Conservation (phyloP, 2,329 filamentous ascomycete genomes). For the Neurospora sp. region DNA sequence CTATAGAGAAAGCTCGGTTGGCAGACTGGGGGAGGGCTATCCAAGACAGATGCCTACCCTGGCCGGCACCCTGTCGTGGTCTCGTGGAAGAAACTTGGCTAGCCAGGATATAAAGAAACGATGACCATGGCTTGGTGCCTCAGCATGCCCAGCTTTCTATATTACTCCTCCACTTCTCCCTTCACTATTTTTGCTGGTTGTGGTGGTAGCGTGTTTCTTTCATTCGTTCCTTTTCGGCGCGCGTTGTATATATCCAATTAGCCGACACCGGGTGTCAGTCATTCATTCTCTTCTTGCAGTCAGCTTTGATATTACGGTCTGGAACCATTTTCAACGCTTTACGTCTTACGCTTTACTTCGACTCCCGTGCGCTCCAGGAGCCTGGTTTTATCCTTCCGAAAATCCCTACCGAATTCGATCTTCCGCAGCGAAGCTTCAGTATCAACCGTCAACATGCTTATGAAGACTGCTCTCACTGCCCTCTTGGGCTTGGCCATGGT, state of each 20-base stretch:
- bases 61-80: conserved; percentile 5
- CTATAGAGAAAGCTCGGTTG: conserved; percentile 15
- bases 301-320: conserved; percentile 33
- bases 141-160: conserved; percentile 20
- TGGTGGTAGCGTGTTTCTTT: conserved; percentile 39
- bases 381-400: conserved; percentile 12
- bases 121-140: conserved; percentile 26
- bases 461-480: conserved; percentile 39
- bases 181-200: conserved; percentile 25
- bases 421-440: conserved; percentile 4
- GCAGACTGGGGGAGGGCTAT: not conserved
- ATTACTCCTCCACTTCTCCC: conserved; percentile 19
- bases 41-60: conserved; percentile 2
- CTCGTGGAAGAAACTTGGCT: conserved; percentile 17
- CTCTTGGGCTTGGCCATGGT: conserved; percentile 37
- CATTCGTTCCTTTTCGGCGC: conserved; percentile 34
- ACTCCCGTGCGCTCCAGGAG: conserved; percentile 19
- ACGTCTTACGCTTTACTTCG: conserved; percentile 12
- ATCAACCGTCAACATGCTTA: conserved; percentile 35
- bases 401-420: conserved; percentile 11
- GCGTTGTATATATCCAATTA: conserved; percentile 20
- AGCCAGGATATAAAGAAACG: conserved; percentile 28
- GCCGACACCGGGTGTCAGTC: conserved; percentile 31
- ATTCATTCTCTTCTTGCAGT: conserved; percentile 31
- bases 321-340: conserved; percentile 32